Conservation (phyloP, 768 basidiomycete species). For the Naganishia vaughanmartiniae region DNA sequence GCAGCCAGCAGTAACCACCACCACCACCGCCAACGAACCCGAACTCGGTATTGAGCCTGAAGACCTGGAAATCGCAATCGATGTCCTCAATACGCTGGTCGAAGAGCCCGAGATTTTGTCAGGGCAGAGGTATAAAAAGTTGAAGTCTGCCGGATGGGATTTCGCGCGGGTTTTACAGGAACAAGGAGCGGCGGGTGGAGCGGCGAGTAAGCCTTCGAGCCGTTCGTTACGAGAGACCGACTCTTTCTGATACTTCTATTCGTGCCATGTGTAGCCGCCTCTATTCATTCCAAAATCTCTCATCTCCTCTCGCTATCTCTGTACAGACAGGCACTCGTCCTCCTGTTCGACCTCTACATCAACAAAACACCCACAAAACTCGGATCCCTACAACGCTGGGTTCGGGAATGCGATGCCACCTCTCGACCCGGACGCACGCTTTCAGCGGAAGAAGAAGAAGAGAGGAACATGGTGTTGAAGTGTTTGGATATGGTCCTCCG, state of each 20-base stretch:
- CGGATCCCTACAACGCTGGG: conserved; percentile 61
- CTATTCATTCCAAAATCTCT: conserved; percentile 39
- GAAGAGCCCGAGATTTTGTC: conserved; percentile 42
- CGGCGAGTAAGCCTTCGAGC: not conserved
- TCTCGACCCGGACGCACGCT: conserved; percentile 36
- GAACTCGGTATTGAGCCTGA: conserved; percentile 36
- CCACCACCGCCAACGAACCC: not conserved
- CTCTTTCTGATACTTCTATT: not conserved
- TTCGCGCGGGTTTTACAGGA: conserved; percentile 44
- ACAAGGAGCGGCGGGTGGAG: conserved; percentile 27
- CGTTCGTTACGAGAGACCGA: not conserved
- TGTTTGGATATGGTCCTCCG: conserved; percentile 59
- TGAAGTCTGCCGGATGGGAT: conserved; percentile 45
- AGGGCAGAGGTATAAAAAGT: conserved; percentile 38
- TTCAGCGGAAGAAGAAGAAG: conserved; percentile 53
- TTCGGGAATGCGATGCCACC: conserved; percentile 62
- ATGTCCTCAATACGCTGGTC: conserved; percentile 37
- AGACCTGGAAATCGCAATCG: conserved; percentile 42
- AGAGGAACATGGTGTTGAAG: conserved; percentile 50
- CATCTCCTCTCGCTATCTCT: conserved; percentile 52
- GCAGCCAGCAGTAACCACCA: too few relatives aligned
- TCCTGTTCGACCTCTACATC: conserved; percentile 60
- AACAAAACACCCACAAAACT: conserved; percentile 58
- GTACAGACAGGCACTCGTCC: conserved; percentile 58
- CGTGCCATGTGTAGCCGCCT: conserved; percentile 8